These are phyloP conservation scores for Puccinia coronata DNA, from an alignment of 1,284 basidiomycete genomes.

Conservation along the genomic window DNA sequence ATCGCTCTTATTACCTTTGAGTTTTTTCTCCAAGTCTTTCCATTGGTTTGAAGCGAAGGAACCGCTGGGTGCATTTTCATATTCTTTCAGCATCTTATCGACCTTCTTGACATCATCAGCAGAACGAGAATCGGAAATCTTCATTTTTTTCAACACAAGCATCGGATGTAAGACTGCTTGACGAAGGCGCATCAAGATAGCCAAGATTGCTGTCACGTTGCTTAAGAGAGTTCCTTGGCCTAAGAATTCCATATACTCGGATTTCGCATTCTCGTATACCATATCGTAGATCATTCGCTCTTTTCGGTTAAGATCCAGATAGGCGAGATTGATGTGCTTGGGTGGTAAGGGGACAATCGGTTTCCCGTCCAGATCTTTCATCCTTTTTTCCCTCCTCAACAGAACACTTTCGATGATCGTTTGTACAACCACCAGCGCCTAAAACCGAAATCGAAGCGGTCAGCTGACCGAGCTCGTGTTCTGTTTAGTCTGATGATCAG, in stretches of 20 bases:
- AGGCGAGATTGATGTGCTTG: slow-evolving; percentile 63
- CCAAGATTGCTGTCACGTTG: slow-evolving; percentile 36
- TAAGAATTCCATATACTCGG: slow-evolving; percentile 29
- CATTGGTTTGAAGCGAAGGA: slow-evolving; percentile 27
- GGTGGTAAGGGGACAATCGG: slow-evolving; percentile 78
- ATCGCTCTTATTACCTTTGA: slow-evolving; percentile 9
- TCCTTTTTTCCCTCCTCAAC: slow-evolving; percentile 89
- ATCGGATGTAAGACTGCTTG: slow-evolving; percentile 40
- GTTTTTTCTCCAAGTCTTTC: slow-evolving; percentile 26
- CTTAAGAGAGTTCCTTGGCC: slow-evolving; percentile 39
- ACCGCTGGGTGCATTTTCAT: not conserved
- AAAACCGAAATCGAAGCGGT: slow-evolving; percentile 68
- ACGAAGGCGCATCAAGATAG: slow-evolving; percentile 33
- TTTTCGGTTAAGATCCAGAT: slow-evolving; percentile 26
- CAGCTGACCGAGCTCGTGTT: not conserved
- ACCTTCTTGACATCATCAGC: slow-evolving; percentile 3
- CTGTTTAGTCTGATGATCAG: not conserved
- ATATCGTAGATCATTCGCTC: slow-evolving; percentile 41
- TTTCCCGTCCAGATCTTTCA: slow-evolving; percentile 83
- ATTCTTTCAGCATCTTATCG: slow-evolving; percentile 20
- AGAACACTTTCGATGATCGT: slow-evolving; percentile 79
- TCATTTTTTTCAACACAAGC: slow-evolving; percentile 36
- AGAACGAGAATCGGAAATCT: not conserved
- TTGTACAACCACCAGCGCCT: slow-evolving; percentile 87
- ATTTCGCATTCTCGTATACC: slow-evolving; percentile 47